Evolutionary conservation across 2,329 filamentous ascomycete genomes (phyloP), one percentile per base, ranked within the genome.

Genomic region (Alternaria sp.): DNA sequence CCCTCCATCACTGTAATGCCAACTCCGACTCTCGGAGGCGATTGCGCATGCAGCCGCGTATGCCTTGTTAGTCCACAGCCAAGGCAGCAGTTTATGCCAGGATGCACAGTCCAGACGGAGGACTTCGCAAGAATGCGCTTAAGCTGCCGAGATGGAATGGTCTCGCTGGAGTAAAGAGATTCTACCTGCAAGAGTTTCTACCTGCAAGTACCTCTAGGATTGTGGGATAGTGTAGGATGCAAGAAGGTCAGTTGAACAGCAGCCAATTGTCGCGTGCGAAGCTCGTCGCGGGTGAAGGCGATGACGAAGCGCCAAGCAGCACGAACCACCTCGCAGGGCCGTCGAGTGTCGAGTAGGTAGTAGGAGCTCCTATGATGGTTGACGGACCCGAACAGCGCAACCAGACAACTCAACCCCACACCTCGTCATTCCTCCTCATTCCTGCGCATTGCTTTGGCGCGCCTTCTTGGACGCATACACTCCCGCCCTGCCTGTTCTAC

Each of bases 1-100:
- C 61, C 64, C 66, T 59, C 64, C 61, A 62, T 60, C 9, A 62
- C 59, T n/a, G n/a, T n/a, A 44, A 46, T 70, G 67, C 63, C 70
- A 73, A 55, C 70, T 70, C 71, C 72, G 53, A 59, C 24, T 28
- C 49, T 28, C 49, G 49, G 49, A 56, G 44, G 51, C 54, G 63
- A 65, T 69, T 71, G 65, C 63, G 67, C 69, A 70, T 75, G 73
- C 71, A 72, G 72, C 69, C 72, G 71, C 64, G 69, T 74, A 60
- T 75, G 73, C 64, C 72, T 71, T 74, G 72, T 67, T 54, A 44
- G 36, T 36, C 62, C 53, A 52, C 50, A 40, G 62, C 56, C 28
- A 54, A 69, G 66, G 63, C 66, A 69, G 54, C 67, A 55, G 61
- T 63, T 21, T 60, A 58, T 46, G 55, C 39, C 26, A 39, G 54